Evolutionary conservation across 2,329 filamentous ascomycete genomes (phyloP).

Genomic region (Pyrenophora tritici-repentis): DNA sequence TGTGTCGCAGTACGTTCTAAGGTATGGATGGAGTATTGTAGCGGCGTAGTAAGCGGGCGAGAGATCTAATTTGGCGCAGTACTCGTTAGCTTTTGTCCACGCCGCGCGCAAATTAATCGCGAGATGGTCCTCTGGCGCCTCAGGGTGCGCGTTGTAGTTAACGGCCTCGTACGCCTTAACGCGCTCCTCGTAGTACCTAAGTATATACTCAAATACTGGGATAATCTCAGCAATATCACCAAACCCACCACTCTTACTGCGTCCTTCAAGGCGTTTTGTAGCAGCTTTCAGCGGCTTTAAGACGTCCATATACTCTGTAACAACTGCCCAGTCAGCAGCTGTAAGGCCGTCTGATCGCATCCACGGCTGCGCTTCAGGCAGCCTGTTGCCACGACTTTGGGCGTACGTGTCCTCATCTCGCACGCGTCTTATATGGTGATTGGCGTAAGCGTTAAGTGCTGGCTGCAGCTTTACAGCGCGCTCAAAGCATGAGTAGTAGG

Average conservation of each 20-base stretch:
- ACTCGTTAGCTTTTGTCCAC: constrained; percentile 3
- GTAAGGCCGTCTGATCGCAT: constrained; percentile 6
- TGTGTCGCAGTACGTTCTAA: constrained; percentile 3
- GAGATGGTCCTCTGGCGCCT: constrained; percentile 4
- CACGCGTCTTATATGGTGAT: neutral
- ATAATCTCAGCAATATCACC: neutral
- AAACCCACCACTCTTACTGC: neutral
- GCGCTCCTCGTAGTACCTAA: neutral
- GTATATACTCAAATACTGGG: neutral
- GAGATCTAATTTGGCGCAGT: constrained; percentile 4
- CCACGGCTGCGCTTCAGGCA: neutral
- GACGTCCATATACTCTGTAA: constrained; percentile 4
- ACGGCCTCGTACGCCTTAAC: neutral
- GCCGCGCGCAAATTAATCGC: constrained; percentile 10
- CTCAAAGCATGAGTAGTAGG: neutral
- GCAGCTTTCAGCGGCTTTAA: neutral
- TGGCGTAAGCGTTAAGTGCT: neutral
- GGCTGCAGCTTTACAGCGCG: constrained; percentile 2
- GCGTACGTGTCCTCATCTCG: neutral
- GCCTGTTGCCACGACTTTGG: neutral
- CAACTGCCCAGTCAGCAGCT: neutral
- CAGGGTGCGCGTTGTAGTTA: neutral
- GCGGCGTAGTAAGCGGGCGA: too few relatives aligned
- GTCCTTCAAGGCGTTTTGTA: constrained; percentile 7
- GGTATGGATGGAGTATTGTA: constrained; percentile 1